Evolutionary conservation across 2,329 filamentous ascomycete genomes (phyloP).

Genomic region (Cadophora gregata): DNA sequence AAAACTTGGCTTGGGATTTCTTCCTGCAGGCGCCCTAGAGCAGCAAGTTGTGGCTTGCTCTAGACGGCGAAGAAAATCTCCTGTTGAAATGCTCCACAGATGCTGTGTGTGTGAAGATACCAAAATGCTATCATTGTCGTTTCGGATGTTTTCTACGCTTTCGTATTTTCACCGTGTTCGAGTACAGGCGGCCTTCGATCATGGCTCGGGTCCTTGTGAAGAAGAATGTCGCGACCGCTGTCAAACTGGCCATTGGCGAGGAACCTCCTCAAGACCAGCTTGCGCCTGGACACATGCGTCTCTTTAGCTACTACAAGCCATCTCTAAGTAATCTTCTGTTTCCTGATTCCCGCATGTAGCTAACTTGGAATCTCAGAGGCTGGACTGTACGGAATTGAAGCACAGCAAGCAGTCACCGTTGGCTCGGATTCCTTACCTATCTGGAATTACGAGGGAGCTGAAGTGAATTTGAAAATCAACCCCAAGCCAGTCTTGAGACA

Average conservation of each 20-base stretch:
- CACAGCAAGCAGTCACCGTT: background rate
- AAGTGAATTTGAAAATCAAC: constrained; percentile 1
- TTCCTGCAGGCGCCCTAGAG: background rate
- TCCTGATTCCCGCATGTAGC: background rate
- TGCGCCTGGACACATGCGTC: background rate
- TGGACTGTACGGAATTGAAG: constrained; percentile 14
- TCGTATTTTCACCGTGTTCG: background rate
- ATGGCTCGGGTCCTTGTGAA: constrained; percentile 21
- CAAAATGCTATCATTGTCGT: background rate
- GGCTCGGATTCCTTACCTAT: background rate
- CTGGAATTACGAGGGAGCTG: constrained; percentile 5
- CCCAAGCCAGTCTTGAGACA: constrained; percentile 14
- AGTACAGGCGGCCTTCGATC: background rate
- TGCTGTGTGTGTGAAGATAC: background rate
- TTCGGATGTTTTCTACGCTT: background rate
- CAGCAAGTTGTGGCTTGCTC: background rate
- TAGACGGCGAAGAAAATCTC: too few relatives aligned
- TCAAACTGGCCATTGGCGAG: constrained; percentile 7
- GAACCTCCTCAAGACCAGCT: constrained; percentile 2
- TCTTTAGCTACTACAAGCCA: constrained; percentile 10
- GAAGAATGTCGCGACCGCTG: constrained; percentile 2
- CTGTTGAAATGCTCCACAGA: too few relatives aligned
- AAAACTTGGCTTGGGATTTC: too few relatives aligned
- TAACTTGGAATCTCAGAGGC: constrained; percentile 6
- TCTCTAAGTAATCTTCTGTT: background rate